Base-by-base conservation (phyloP, 2,329 filamentous ascomycete genomes). In the Oidium heveae region DNA sequence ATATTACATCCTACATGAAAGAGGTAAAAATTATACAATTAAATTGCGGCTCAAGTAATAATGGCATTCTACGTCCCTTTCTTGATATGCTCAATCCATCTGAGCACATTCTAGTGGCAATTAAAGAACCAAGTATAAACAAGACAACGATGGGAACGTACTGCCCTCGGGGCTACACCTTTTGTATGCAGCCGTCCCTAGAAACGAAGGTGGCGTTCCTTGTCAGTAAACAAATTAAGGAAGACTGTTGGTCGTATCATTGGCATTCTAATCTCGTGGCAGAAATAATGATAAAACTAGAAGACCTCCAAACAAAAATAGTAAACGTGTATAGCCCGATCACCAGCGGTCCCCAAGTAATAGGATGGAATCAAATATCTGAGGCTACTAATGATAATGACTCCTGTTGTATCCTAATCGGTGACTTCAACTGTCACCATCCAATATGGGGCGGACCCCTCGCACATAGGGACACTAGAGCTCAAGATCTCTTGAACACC, bases 401-500 rank as follows among this genome's bases (percentile, higher is more conserved):
- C 9, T 2, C n/a, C 9, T 20, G 36, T 24, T 20, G 50, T 24
- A 24, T 52, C 16, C 34, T 52, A 15, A 9, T 32, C 13, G 33
- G 50, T 13, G 50, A 53, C 32, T 53, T 53, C 32, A 43, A 53
- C 36, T 53, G 51, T n/a, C 15, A 53, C n/a, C 20, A 43, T 53
- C 22, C 36, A 10, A 9, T 43, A 2, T 41, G 34, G 51, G 51
- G 50, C 4, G 50, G 24, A 4, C 18, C 36, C 34, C 16, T 16
- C 22, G 51, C 36, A 6, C 51, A n/a, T 28, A 41, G 51, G 24
- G 34, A 53, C n/a, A 41, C 51, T 20, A 10, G 34, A 13, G 51
- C 51, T 15, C 51, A 41, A 22, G n/a, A 41, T 41, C 36, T 53
- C 28, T 4, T 36, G 4, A 20, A 51, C 15, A 51, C 49, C 18